phyloP scores from a whole-genome alignment of 2,329 filamentous ascomycete genomes.

The Parafenestella ontariensis region DNA sequence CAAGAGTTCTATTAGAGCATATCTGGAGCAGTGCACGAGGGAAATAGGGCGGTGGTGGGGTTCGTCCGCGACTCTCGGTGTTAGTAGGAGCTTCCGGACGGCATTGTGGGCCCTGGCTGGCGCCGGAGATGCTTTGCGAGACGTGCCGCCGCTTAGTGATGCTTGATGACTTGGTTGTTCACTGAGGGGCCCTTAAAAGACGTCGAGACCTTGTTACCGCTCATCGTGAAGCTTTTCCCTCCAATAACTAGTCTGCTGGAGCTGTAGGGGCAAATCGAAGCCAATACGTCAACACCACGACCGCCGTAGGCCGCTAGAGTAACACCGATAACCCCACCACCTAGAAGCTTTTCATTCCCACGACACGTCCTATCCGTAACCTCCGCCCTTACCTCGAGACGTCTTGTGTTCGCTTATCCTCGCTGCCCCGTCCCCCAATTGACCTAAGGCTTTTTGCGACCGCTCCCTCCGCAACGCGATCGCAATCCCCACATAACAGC shows the following conservation, averaged over 20 bases:
- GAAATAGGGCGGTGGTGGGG: slow-evolving; percentile 33
- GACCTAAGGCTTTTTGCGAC: slow-evolving; percentile 27
- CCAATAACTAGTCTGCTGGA: slow-evolving; percentile 24
- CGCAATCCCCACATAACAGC: slow-evolving; percentile 23
- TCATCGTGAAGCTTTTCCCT: slow-evolving; percentile 24
- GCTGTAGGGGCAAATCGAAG: slow-evolving; percentile 28
- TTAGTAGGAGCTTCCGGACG: slow-evolving; percentile 41
- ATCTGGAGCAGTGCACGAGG: slow-evolving; percentile 19
- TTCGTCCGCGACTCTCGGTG: slow-evolving; percentile 31
- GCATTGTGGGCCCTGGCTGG: slow-evolving; percentile 26
- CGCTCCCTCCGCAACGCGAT: slow-evolving; percentile 26
- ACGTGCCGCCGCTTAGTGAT: slow-evolving; percentile 44
- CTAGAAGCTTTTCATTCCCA: slow-evolving; percentile 41
- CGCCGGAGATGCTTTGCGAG: slow-evolving; percentile 45
- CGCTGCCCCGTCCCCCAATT: slow-evolving; percentile 32
- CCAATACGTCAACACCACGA: slow-evolving; percentile 42
- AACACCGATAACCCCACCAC: slow-evolving; percentile 44
- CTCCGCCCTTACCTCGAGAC: slow-evolving; percentile 28
- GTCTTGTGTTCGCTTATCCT: slow-evolving; percentile 11
- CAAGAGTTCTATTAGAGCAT: slow-evolving; percentile 10
- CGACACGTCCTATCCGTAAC: slow-evolving; percentile 35
- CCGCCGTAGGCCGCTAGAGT: slow-evolving; percentile 31
- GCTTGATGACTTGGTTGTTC: slow-evolving; percentile 33
- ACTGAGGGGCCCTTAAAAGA: slow-evolving; percentile 26
- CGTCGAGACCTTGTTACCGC: slow-evolving; percentile 21